Evolutionary conservation across 148 eudicot genomes (phyloP), one percentile per base, ranked within the genome.

Genomic region (Dysphania ambrosioides): DNA sequence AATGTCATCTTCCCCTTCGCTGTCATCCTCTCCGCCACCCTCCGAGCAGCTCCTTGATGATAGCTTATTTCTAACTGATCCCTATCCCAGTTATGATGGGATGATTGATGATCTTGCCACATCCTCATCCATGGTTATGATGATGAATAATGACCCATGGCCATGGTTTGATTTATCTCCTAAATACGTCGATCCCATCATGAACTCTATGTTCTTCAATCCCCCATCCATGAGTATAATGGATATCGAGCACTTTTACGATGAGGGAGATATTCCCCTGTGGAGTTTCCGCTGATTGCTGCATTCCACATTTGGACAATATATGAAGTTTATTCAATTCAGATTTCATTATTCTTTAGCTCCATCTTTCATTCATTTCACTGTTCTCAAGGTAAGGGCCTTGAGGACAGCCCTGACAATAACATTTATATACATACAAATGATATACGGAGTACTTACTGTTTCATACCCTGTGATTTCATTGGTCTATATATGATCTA

Each of bases 281-380:
- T 93, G 98, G 98, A 86, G 82, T 83, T 93, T 89, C 73, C 77
- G 86, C 74, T 90, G 81, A 87, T 66, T 15, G 24, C 31, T 19
- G 15, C 32, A 1, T 24, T 34, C 34, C 35, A 7, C 7, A 3
- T 38, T 51, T 19, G n/a, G n/a, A n/a, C n/a, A n/a, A n/a, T n/a
- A n/a, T n/a, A n/a, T n/a, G n/a, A n/a, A n/a, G n/a, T n/a, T n/a
- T n/a, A 36, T 8, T 73, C 30, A n/a, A 18, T 49, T 70, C 42
- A 38, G 53, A 65, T 44, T 66, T 32, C 16, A n/a, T 75, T 49
- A 44, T 23, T 24, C 36, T 26, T 79, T 44, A 26, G 23, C 13
- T 29, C 16, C 19, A 31, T 44, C 38, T 53, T 57, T 53, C 69
- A 74, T 79, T 74, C 78, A 34, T 79, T 75, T 75, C 53, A 51